These are phyloP conservation scores for Pichia insulana DNA, from an alignment of 805 yeast genomes.

Conservation along the genomic window DNA sequence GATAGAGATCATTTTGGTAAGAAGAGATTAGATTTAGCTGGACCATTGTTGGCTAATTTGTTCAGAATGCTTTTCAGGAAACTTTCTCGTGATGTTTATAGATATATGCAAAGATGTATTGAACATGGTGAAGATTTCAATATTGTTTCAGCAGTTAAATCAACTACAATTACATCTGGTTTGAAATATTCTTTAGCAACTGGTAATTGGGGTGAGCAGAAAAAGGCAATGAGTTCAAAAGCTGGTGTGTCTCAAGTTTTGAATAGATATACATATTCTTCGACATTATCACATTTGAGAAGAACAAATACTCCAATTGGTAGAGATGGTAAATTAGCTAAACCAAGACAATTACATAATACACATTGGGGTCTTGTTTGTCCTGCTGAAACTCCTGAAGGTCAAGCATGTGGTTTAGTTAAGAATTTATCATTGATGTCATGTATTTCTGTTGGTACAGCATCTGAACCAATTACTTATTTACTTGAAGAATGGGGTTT, in stretches of 20 bases:
- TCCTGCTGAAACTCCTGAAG: slow-evolving; percentile 99
- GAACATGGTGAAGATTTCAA: slow-evolving; percentile 97
- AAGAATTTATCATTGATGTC: slow-evolving; percentile 95
- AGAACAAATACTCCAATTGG: slow-evolving; percentile 99
- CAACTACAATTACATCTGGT: slow-evolving; percentile 95
- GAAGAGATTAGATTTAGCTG: slow-evolving; percentile 96
- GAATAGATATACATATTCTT: slow-evolving; percentile 95
- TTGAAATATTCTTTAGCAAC: slow-evolving; percentile 96
- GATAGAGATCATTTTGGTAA: slow-evolving; percentile 99
- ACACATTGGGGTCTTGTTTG: slow-evolving; percentile 99
- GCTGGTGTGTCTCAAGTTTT: slow-evolving; percentile 99
- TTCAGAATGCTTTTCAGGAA: slow-evolving; percentile 92
- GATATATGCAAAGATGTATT: slow-evolving; percentile 98
- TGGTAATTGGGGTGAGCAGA: slow-evolving; percentile 99
- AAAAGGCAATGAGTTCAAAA: slow-evolving; percentile 96
- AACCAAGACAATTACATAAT: slow-evolving; percentile 97
- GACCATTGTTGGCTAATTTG: slow-evolving; percentile 91
- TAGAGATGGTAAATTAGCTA: slow-evolving; percentile 97
- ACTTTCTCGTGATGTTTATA: slow-evolving; percentile 90
- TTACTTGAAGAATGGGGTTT: slow-evolving; percentile 98
- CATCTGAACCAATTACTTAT: slow-evolving; percentile 89
- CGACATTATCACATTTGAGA: slow-evolving; percentile 97
- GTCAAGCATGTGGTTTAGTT: slow-evolving; percentile 99
- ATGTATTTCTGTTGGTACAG: slow-evolving; percentile 94
- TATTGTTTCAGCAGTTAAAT: slow-evolving; percentile 91